Evolutionary conservation across 768 basidiomycete species (phyloP).

Genomic region (Tylopilus subfusipes): DNA sequence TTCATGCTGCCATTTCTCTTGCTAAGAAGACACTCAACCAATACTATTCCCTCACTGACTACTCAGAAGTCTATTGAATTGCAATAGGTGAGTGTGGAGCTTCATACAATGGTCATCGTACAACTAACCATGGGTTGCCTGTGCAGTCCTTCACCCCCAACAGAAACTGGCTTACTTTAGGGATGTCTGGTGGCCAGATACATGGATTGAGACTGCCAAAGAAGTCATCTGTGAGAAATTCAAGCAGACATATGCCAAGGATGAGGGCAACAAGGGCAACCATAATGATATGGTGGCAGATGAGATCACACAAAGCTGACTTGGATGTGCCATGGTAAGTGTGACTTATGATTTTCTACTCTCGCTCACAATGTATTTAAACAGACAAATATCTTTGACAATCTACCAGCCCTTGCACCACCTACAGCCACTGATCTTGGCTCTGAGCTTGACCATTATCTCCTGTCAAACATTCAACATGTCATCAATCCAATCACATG

Average conservation of each 20-base stretch:
- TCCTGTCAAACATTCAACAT: neutral
- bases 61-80: neutral
- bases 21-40: conserved; percentile 1
- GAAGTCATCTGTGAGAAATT: no score
- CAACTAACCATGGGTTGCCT: no score
- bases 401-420: neutral
- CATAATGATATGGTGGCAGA: neutral
- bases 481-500: neutral
- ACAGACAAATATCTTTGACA: neutral
- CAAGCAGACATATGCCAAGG: no score
- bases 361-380: no score
- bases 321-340: no score
- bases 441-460: neutral
- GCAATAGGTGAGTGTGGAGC: neutral
- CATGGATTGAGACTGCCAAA: neutral
- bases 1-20: neutral
- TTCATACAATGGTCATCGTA: no score
- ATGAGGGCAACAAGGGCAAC: neutral
- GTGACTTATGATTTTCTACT: no score
- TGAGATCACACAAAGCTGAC: no score
- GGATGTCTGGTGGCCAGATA: neutral
- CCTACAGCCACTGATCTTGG: no score
- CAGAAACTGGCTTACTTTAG: neutral
- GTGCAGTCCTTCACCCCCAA: neutral
- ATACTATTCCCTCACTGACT: neutral